Conservation (phyloP, 345 rosid genomes). For the Trapa incisa region DNA sequence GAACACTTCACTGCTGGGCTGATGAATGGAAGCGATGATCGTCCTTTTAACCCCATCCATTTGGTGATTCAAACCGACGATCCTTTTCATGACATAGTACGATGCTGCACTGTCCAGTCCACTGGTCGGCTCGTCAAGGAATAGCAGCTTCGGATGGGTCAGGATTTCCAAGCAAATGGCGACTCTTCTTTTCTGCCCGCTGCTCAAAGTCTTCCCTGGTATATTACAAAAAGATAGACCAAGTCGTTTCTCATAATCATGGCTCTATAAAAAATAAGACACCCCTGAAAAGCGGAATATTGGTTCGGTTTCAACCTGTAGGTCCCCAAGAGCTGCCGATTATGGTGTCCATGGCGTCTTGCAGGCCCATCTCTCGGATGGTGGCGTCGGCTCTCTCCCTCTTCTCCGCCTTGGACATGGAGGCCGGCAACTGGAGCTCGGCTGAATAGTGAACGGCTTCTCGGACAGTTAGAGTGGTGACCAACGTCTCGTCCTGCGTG, state of each 20-base stretch:
- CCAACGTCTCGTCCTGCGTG: not conserved
- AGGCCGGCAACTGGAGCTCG: not conserved
- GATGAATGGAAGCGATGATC: constrained; percentile 37
- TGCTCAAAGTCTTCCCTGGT: not conserved
- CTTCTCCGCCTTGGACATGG: not conserved
- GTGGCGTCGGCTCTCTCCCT: constrained; percentile 3
- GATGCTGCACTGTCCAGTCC: constrained; percentile 44
- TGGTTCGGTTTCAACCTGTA: not conserved
- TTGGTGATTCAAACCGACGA: constrained; percentile 12
- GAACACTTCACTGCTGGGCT: constrained; percentile 31
- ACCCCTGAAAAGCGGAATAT: too few species aligned
- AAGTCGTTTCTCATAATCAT: too few species aligned
- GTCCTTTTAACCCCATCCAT: constrained; percentile 14
- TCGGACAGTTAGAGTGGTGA: not conserved
- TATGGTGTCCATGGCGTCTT: not conserved
- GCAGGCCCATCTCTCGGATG: constrained; percentile 3
- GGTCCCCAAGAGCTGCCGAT: constrained; percentile 1
- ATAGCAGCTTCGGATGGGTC: constrained; percentile 31
- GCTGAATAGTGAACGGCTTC: constrained; percentile 5
- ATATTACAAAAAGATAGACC: not conserved
- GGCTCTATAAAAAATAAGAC: too few species aligned
- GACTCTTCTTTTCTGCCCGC: constrained; percentile 4
- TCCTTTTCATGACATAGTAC: constrained; percentile 25
- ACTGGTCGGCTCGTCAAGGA: constrained; percentile 40
- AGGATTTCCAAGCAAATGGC: constrained; percentile 36